These are phyloP conservation scores for Leishmania tropica DNA, from an alignment of 208 protist genomes.

Conservation along the genomic window DNA sequence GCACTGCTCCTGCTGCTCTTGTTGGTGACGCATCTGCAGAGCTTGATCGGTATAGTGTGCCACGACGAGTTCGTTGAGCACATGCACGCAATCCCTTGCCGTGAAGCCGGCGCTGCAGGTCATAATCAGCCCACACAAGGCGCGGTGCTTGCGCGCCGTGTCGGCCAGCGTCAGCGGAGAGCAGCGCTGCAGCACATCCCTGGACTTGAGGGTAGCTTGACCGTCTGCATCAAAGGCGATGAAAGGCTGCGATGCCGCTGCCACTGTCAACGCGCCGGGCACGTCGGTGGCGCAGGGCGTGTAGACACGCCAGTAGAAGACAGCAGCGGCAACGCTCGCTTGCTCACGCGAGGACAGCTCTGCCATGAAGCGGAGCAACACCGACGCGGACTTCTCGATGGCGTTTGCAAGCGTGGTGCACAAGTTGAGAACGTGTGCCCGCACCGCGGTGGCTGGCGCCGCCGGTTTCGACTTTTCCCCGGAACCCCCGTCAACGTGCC, in stretches of 20 bases:
- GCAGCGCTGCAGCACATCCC: constrained; percentile 19
- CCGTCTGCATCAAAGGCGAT: background rate
- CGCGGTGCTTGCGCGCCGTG: constrained; percentile 27
- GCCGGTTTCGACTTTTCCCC: background rate
- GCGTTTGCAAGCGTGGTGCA: constrained; percentile 12
- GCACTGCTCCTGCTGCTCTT: background rate
- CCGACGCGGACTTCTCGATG: constrained; percentile 16
- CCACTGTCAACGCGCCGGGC: background rate
- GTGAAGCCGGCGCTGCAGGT: constrained; percentile 26
- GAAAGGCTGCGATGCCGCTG: background rate
- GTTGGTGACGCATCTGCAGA: background rate
- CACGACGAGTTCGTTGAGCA: constrained; percentile 53
- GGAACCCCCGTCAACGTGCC: background rate
- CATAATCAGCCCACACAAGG: constrained; percentile 36
- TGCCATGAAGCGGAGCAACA: constrained; percentile 41
- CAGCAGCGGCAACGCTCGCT: constrained; percentile 34
- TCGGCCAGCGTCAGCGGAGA: constrained; percentile 18
- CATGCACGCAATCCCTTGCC: constrained; percentile 41
- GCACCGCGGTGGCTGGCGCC: background rate
- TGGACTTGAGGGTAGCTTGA: background rate
- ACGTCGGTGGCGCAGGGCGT: background rate
- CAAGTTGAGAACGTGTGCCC: background rate
- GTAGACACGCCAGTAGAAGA: constrained; percentile 24
- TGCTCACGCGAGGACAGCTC: constrained; percentile 40
- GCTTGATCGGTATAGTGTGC: constrained; percentile 6